Percentiles rank a stretch among this genome's conserved stretches.
Evolutionary conservation across 2,329 filamentous ascomycete genomes (phyloP).

Genomic region (Trichoderma guizhouense): DNA sequence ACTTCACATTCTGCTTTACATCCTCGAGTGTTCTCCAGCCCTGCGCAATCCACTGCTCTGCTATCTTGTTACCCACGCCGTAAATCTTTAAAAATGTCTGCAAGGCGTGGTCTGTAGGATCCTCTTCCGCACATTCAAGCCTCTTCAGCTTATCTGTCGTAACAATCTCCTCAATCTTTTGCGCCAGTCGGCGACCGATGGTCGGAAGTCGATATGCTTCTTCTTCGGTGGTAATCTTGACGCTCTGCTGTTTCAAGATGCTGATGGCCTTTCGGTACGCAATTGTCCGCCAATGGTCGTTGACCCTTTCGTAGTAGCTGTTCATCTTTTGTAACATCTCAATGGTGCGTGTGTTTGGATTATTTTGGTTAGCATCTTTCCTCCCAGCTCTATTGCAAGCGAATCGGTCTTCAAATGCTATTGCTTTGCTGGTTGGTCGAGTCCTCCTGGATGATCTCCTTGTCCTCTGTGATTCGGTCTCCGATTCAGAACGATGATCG

Average conservation of each 20-base stretch:
- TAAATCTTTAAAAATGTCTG: slow-evolving; percentile 75
- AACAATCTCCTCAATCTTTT: slow-evolving; percentile 88
- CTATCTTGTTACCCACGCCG: slow-evolving; percentile 68
- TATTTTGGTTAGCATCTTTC: slow-evolving; percentile 42
- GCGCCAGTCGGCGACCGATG: slow-evolving; percentile 70
- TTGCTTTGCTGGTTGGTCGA: slow-evolving; percentile 27
- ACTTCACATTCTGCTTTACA: slow-evolving; percentile 55
- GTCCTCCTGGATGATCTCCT: slow-evolving; percentile 21
- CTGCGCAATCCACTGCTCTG: slow-evolving; percentile 70
- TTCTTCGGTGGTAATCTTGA: slow-evolving; percentile 63
- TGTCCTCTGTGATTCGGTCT: slow-evolving; percentile 21
- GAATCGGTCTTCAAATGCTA: slow-evolving; percentile 47
- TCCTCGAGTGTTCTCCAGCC: slow-evolving; percentile 75
- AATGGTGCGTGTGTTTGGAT: slow-evolving; percentile 74
- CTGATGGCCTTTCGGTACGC: slow-evolving; percentile 76
- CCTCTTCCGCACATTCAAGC: slow-evolving; percentile 66
- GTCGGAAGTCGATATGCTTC: slow-evolving; percentile 66
- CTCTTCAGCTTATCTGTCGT: slow-evolving; percentile 67
- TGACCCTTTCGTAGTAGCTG: slow-evolving; percentile 69
- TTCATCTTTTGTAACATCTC: slow-evolving; percentile 75
- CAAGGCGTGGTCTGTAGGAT: slow-evolving; percentile 63
- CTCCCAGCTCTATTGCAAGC: slow-evolving; percentile 53
- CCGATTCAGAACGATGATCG: slow-evolving; percentile 22
- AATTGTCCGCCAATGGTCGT: slow-evolving; percentile 71
- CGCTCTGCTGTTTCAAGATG: slow-evolving; percentile 64